Evolutionary conservation across 108 stramenopile genomes (phyloP), one percentile per base, ranked within the genome.

Genomic region (Nitzschia putrida): DNA sequence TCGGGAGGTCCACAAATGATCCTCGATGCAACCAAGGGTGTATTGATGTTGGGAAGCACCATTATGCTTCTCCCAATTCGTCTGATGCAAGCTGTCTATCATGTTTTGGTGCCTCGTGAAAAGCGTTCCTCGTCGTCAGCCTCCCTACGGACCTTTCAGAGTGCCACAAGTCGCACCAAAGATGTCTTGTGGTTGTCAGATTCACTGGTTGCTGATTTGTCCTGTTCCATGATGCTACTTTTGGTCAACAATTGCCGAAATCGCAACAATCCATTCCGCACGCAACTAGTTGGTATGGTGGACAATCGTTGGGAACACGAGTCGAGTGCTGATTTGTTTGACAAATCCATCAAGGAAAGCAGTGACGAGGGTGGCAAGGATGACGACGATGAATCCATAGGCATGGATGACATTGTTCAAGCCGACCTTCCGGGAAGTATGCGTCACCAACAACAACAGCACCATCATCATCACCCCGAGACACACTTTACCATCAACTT

Each of bases 61-160:
- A 76, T 90, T 3, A 83, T 93, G 53, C 61, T 93, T 56, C 61
- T 93, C 12, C 92, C 92, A 20, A 79, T 90, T 64, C 88, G 92
- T 25, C 71, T 93, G 5, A 61, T 93, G 26, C 69, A 61, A 38
- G 60, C 88, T 52, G 88, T 87, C 1, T 74, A 87, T 24, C 69
- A 72, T 42, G 70, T 57, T 10, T 66, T 72, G 16, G 56, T 59
- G 3, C 39, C 69, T n/a, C 29, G 21, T 10, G 42, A 60, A 18
- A 53, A 67, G 18, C 38, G 70, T 3, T 42, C 61, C 10, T 22
- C 58, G 29, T 51, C 56, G 40, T 25, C 56, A 8, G 44, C 37
- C 21, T 38, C 49, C 20, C 20, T 45, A 47, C 63, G 64, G 43
- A 61, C 41, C 56, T n/a, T 75, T 37, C 40, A 58, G 29, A 44